A percentile compares a stretch with the other conserved stretches of the same genome.
Conservation (phyloP, 208 protist genomes). For the Crithidia mellificae region DNA sequence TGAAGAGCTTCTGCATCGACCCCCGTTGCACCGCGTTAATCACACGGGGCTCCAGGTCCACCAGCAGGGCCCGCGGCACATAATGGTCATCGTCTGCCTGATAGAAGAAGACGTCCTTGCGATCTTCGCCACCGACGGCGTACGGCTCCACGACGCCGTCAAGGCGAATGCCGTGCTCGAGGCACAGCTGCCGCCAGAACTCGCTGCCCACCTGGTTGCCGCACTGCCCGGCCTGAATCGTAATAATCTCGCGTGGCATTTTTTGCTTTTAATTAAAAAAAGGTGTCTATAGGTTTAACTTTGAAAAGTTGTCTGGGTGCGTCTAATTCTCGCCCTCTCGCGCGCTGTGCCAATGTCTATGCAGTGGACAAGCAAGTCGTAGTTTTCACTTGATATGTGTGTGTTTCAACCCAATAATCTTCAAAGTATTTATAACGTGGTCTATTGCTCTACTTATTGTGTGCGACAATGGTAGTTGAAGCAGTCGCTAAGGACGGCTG, state of each 20-base stretch:
- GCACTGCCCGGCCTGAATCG: slow-evolving; percentile 99
- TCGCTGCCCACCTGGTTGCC: slow-evolving; percentile 96
- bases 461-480: no score
- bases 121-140: slow-evolving; percentile 93
- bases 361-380: no score
- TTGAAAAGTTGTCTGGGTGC: not conserved
- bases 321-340: no score
- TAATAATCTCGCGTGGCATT: slow-evolving; percentile 99
- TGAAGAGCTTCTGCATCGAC: slow-evolving; percentile 97
- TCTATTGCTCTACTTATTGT: no score
- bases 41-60: slow-evolving; percentile 99
- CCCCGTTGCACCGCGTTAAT: slow-evolving; percentile 94
- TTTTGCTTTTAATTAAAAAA: not conserved
- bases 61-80: slow-evolving; percentile 98
- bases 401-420: no score
- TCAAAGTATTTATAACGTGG: no score
- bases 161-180: slow-evolving; percentile 98
- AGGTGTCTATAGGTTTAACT: not conserved
- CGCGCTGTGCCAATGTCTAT: no score
- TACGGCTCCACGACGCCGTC: slow-evolving; percentile 95
- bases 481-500: no score
- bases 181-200: slow-evolving; percentile 99
- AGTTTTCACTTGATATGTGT: no score
- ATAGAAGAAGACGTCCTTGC: slow-evolving; percentile 99
- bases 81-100: slow-evolving; percentile 99